These are phyloP conservation scores for Pseudogymnoascus sp. DNA, from an alignment of 2,329 filamentous ascomycete genomes.

Conservation along the genomic window DNA sequence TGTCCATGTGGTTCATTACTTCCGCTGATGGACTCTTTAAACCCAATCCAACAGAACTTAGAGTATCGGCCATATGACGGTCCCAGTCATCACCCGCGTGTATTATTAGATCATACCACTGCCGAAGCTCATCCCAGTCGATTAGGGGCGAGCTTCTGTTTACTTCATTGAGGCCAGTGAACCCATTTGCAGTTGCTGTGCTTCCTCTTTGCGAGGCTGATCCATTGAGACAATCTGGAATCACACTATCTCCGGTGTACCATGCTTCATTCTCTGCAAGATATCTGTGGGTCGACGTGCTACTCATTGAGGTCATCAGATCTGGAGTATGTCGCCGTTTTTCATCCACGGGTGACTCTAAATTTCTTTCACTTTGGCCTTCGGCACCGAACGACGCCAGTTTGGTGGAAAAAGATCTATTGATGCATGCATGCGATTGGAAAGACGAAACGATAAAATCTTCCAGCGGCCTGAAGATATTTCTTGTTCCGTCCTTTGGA, in stretches of 20 bases:
- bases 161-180: slow-evolving; percentile 33
- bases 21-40: slow-evolving; percentile 17
- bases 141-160: slow-evolving; percentile 59
- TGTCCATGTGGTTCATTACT: slow-evolving; percentile 39
- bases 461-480: slow-evolving; percentile 68
- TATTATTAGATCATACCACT: slow-evolving; percentile 68
- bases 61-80: slow-evolving; percentile 49
- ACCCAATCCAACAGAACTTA: slow-evolving; percentile 23
- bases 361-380: slow-evolving; percentile 24
- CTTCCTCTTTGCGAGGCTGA: slow-evolving; percentile 29
- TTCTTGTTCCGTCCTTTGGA: slow-evolving; percentile 37
- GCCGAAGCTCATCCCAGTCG: slow-evolving; percentile 63
- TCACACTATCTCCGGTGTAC: slow-evolving; percentile 60
- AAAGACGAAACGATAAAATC: slow-evolving; percentile 68
- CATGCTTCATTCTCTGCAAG: slow-evolving; percentile 74
- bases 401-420: slow-evolving; percentile 61
- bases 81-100: slow-evolving; percentile 64
- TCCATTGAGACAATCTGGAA: slow-evolving; percentile 31
- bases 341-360: slow-evolving; percentile 27
- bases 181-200: slow-evolving; percentile 7
- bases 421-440: slow-evolving; percentile 63
- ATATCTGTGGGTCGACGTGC: slow-evolving; percentile 68
- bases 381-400: slow-evolving; percentile 32
- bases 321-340: slow-evolving; percentile 27
- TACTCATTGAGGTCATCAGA: slow-evolving; percentile 56